A percentile compares a stretch with the other conserved stretches of the same genome.
Conservation (phyloP, 495 filamentous ascomycete genomes). For the Amniculicola lignicola region DNA sequence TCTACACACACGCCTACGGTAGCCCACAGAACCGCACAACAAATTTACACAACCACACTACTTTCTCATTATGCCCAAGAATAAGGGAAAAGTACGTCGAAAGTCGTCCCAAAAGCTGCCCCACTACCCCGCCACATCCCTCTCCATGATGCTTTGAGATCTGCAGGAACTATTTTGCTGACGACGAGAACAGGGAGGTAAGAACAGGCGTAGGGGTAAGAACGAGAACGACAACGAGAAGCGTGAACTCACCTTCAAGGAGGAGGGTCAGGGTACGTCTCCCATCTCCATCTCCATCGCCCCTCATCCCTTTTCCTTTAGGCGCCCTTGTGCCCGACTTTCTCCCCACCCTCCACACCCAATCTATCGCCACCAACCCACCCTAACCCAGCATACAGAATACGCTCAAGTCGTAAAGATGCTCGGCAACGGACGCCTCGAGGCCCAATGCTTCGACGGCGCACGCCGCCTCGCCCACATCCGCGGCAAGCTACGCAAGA, state of each 20-base stretch:
- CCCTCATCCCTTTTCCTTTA: too few species aligned
- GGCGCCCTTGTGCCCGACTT: too few species aligned
- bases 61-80: slow-evolving; percentile 79
- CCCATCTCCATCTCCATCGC: background rate
- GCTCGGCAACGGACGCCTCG: slow-evolving; percentile 95
- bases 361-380: background rate
- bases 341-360: background rate
- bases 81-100: slow-evolving; percentile 87
- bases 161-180: slow-evolving; percentile 18
- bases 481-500: slow-evolving; percentile 96
- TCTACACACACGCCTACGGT: background rate
- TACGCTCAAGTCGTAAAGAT: slow-evolving; percentile 99
- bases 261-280: slow-evolving; percentile 82
- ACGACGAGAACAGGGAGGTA: slow-evolving; percentile 72
- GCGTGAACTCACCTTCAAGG: slow-evolving; percentile 97
- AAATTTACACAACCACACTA: background rate
- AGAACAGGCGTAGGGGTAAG: slow-evolving; percentile 97
- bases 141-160: background rate
- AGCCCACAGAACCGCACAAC: background rate
- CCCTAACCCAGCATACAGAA: slow-evolving; percentile 52
- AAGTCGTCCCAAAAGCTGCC: slow-evolving; percentile 15
- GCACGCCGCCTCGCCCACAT: slow-evolving; percentile 80
- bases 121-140: slow-evolving; percentile 23
- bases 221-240: slow-evolving; percentile 99
- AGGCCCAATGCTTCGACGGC: slow-evolving; percentile 96